A percentile compares a stretch with the other conserved stretches of the same genome.
Conservation (phyloP, 495 filamentous ascomycete genomes). For the Hypoxylon perforatum region DNA sequence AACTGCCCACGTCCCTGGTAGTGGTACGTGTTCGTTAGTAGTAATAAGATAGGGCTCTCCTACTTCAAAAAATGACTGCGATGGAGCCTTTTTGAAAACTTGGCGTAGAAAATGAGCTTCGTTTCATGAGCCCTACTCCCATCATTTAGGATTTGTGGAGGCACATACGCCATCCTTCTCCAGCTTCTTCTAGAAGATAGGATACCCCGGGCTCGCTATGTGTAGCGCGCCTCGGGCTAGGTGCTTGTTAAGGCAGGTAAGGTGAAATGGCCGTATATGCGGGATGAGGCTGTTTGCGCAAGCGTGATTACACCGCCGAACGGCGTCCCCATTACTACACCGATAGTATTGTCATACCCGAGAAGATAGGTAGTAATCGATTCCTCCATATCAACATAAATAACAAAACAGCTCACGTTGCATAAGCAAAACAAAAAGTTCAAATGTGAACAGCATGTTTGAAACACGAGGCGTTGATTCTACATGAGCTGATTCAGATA, state of each 20-base stretch:
- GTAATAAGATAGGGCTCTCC: no score
- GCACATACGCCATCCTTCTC: no score
- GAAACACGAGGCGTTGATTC: no score
- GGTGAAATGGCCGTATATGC: no score
- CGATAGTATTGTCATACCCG: conserved; percentile 2
- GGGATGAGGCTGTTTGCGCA: conserved; percentile 2
- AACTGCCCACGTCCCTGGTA: no score
- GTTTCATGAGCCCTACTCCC: not conserved
- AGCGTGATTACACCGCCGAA: conserved; percentile 7
- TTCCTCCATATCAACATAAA: not conserved
- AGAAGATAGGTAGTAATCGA: not conserved
- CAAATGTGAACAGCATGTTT: no score
- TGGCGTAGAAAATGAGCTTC: not conserved
- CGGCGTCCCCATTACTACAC: conserved; percentile 6
- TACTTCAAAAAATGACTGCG: no score
- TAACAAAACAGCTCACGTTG: no score
- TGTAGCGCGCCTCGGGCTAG: conserved; percentile 9
- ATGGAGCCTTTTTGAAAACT: not conserved
- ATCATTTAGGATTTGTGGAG: not conserved
- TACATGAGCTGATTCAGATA: no score
- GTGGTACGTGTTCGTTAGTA: no score
- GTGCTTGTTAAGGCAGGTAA: conserved; percentile 29
- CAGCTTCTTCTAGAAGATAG: not conserved
- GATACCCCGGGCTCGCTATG: not conserved
- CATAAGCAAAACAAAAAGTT: no score